A percentile compares a stretch with the other conserved stretches of the same genome.
phyloP scores from a whole-genome alignment of 1,139 yeast genomes.

The Pichia sp. region DNA sequence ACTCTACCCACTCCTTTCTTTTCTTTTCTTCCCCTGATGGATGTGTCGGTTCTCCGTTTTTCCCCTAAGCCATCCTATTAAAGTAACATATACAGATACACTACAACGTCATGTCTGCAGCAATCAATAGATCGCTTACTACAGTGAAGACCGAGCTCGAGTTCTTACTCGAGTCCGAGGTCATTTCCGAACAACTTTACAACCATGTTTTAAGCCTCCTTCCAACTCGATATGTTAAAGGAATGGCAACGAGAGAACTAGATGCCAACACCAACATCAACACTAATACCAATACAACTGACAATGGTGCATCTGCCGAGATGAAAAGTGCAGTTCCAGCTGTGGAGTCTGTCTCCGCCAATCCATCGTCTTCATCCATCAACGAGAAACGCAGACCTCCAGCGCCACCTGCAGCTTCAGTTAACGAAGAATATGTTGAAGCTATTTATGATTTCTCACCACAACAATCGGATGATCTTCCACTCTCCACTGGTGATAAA shows the following conservation, averaged over 20 bases:
- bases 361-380: background rate
- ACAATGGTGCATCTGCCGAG: background rate
- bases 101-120: conserved; percentile 52
- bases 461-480: conserved; percentile 32
- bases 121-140: conserved; percentile 72
- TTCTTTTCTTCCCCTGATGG: too few relatives aligned
- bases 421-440: conserved; percentile 10
- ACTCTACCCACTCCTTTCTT: too few relatives aligned
- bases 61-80: too few relatives aligned
- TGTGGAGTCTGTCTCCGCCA: background rate
- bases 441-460: conserved; percentile 10
- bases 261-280: background rate
- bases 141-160: conserved; percentile 74
- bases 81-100: too few relatives aligned
- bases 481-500: conserved; percentile 55
- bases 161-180: conserved; percentile 71
- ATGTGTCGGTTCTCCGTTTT: too few relatives aligned
- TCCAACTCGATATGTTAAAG: conserved; percentile 54
- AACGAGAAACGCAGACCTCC: background rate
- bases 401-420: conserved; percentile 8
- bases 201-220: conserved; percentile 44
- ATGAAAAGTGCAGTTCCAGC: background rate
- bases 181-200: conserved; percentile 54
- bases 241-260: conserved; percentile 41
- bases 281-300: background rate